A percentile compares a stretch with the other conserved stretches of the same genome.
Evolutionary conservation across 768 basidiomycete genomes (phyloP).

Genomic region (Suillus hirtellus): DNA sequence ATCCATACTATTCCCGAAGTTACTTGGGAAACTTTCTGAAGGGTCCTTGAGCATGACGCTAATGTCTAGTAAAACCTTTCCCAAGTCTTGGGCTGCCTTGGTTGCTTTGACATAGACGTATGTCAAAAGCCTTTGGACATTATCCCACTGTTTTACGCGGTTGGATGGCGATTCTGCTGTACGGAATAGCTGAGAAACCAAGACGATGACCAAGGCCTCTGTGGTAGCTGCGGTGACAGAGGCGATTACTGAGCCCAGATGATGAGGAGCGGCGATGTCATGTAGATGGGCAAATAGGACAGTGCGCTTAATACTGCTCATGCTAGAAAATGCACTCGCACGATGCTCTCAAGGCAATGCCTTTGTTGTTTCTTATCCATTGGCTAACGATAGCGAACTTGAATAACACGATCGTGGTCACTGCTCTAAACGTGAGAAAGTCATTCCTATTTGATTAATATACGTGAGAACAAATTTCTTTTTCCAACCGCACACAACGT

Average conservation of each 20-base stretch:
- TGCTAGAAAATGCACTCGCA: background rate
- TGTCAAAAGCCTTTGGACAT: slow-evolving; percentile 75
- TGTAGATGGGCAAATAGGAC: background rate
- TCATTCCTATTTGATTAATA: too few relatives aligned
- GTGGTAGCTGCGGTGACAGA: slow-evolving; percentile 45
- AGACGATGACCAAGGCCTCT: slow-evolving; percentile 57
- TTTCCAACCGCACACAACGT: background rate
- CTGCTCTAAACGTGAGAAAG: background rate
- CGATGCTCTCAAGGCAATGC: background rate
- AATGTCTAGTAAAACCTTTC: slow-evolving; percentile 73
- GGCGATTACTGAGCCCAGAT: slow-evolving; percentile 55
- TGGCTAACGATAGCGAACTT: background rate
- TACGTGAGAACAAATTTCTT: background rate
- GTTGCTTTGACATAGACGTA: slow-evolving; percentile 87
- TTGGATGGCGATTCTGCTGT: slow-evolving; percentile 23
- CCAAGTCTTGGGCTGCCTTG: slow-evolving; percentile 63
- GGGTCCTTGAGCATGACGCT: slow-evolving; percentile 73
- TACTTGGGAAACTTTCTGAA: slow-evolving; percentile 41
- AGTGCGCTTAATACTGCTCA: background rate
- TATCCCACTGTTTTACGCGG: slow-evolving; percentile 57
- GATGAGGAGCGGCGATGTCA: slow-evolving; percentile 49
- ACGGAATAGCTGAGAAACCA: slow-evolving; percentile 65
- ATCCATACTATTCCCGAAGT: slow-evolving; percentile 39
- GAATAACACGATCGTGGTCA: slow-evolving; percentile 2
- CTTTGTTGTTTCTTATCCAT: background rate